A percentile compares a stretch with the other conserved stretches of the same genome.
These are phyloP conservation scores for Mycena galericulata DNA, from an alignment of 768 basidiomycete genomes.

Conservation along the genomic window DNA sequence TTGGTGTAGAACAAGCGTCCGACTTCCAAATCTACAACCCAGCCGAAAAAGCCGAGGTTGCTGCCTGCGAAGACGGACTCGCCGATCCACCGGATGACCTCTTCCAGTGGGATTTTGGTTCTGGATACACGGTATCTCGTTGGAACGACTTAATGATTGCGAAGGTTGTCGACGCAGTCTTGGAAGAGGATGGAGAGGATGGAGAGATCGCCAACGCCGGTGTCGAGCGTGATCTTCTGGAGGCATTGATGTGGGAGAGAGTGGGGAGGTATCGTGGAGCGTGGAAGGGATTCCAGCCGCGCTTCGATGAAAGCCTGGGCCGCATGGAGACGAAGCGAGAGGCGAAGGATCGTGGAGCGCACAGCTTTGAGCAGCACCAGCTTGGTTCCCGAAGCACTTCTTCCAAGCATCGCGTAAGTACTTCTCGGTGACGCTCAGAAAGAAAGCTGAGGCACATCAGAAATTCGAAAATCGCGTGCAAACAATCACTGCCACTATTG, in stretches of 20 bases:
- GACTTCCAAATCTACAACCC: conserved; percentile 22
- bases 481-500: conserved; percentile 8
- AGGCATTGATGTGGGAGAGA: conserved; percentile 8
- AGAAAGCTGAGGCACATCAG: conserved; percentile 5
- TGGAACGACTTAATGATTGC: conserved; percentile 21
- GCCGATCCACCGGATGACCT: neutral
- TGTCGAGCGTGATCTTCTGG: conserved; percentile 21
- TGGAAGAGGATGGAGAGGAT: conserved; percentile 6
- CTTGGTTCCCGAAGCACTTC: conserved; percentile 11
- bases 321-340: conserved; percentile 25
- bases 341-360: conserved; percentile 16
- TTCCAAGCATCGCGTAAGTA: conserved; percentile 24
- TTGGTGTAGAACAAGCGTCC: conserved; percentile 10
- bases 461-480: conserved; percentile 13
- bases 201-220: neutral
- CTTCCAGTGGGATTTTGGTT: conserved; percentile 26
- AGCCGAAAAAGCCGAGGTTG: conserved; percentile 5
- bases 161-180: conserved; percentile 14
- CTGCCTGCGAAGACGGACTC: conserved; percentile 3
- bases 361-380: conserved; percentile 11
- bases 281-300: conserved; percentile 28
- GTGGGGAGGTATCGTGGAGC: conserved; percentile 4
- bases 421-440: neutral
- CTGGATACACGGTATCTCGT: conserved; percentile 21
- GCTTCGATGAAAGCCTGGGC: neutral